Base-by-base conservation (phyloP, 441 rosid species). In the Gossypium lobatum region DNA sequence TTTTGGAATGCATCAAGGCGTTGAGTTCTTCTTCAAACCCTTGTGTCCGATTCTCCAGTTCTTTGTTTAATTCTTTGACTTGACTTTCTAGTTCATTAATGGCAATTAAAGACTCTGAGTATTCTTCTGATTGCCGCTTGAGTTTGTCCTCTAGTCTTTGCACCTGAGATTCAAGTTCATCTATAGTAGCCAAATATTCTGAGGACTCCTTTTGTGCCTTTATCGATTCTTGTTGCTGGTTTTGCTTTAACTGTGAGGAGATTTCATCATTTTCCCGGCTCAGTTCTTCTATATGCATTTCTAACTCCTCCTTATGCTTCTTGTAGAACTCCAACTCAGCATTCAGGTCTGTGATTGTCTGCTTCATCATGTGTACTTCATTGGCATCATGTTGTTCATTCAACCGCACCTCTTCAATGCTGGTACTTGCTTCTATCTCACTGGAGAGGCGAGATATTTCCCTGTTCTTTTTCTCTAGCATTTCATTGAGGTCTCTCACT, bases 141-240 rank as follows among this genome's bases (percentile, higher is more conserved):
- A 94, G 7, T 64, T 82, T 87, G 3, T 76, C 88, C 83, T 94
- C 98, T 78, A 91, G 74, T 69, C 80, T 85, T 68, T 82, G 85
- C 67, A 85, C 70, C 61, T 84, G 86, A 70, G 81, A 83, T 79
- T 91, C 84, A 78, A 88, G 83, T 65, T 84, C 83, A 72, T 83
- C 73, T 34, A 85, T 81, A 10, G 76, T 26, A 67, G 83, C 85
- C 74, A 78, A 79, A 50, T 80, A 80, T 77, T 84, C 83, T 6
- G 77, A 76, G 77, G 68, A 74, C 23, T 85, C 85, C 25, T 53
- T 78, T 71, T 80, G 80, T n/a, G 34, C 69, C 76, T 71, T 72
- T 65, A 67, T 71, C 72, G 62, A 20, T 68, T 79, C 80, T 76
- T 78, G 79, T 23, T 3, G 79, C 76, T 61, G 77, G 45, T 18